Conservation (phyloP, 306 rosid genomes). For the Pyrus pyrifolia region DNA sequence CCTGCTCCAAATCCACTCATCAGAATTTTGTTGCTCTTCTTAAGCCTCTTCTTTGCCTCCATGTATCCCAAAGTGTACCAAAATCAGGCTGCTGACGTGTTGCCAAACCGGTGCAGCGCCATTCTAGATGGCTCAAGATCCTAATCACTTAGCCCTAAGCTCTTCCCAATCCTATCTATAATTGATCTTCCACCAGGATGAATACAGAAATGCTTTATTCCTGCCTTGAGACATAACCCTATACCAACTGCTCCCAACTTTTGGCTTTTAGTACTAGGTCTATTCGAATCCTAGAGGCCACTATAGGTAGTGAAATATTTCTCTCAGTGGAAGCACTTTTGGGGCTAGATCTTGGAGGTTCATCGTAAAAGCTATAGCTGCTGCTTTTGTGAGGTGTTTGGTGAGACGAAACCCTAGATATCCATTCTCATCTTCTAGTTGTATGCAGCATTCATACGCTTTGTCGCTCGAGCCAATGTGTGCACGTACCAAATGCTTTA, state of each 20-base stretch:
- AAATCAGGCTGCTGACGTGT: slow-evolving; percentile 79
- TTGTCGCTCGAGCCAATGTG: slow-evolving; percentile 65
- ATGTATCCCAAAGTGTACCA: slow-evolving; percentile 92
- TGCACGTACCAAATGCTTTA: slow-evolving; percentile 57
- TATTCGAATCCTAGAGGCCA: neutral
- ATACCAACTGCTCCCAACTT: neutral
- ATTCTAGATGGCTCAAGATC: slow-evolving; percentile 76
- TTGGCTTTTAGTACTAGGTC: neutral
- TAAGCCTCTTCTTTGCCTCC: slow-evolving; percentile 87
- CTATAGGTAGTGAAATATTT: slow-evolving; percentile 31
- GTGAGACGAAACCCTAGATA: slow-evolving; percentile 58
- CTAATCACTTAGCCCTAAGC: slow-evolving; percentile 44
- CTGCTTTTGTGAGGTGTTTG: slow-evolving; percentile 55
- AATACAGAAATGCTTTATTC: slow-evolving; percentile 68
- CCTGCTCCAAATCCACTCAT: slow-evolving; percentile 96
- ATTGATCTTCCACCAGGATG: slow-evolving; percentile 81
- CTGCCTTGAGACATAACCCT: slow-evolving; percentile 48
- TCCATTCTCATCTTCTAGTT: slow-evolving; percentile 60
- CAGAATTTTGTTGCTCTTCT: slow-evolving; percentile 54
- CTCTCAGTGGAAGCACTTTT: slow-evolving; percentile 53
- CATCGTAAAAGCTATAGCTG: slow-evolving; percentile 51
- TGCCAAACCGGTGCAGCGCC: slow-evolving; percentile 84
- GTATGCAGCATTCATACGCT: slow-evolving; percentile 74
- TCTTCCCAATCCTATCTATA: slow-evolving; percentile 65
- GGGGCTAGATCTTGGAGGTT: slow-evolving; percentile 48